phyloP scores from a whole-genome alignment of 148 eudicot genomes.

The Persicaria maculosa region DNA sequence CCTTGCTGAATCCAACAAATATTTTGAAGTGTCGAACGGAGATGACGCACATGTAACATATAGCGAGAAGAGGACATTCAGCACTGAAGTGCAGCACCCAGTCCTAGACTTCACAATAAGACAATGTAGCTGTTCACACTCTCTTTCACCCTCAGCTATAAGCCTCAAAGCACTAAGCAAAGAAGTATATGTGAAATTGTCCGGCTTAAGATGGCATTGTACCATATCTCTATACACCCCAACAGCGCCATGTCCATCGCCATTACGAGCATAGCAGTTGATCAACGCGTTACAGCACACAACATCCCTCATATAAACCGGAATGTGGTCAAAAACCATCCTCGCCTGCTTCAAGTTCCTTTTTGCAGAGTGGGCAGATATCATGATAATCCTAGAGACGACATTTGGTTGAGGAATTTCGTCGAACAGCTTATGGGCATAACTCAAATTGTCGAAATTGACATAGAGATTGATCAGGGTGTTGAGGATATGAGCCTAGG shows the following conservation, averaged over 20 bases:
- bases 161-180: slow-evolving; percentile 32
- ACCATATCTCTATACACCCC: slow-evolving; percentile 34
- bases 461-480: slow-evolving; percentile 38
- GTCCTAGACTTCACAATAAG: slow-evolving; percentile 41
- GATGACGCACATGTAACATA: slow-evolving; percentile 16
- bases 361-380: slow-evolving; percentile 34
- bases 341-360: slow-evolving; percentile 23
- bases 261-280: slow-evolving; percentile 33
- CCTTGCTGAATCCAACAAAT: slow-evolving; percentile 35
- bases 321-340: slow-evolving; percentile 37
- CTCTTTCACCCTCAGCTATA: slow-evolving; percentile 30
- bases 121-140: slow-evolving; percentile 48
- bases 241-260: slow-evolving; percentile 37
- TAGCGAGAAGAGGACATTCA: slow-evolving; percentile 41
- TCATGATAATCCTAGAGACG: slow-evolving; percentile 41
- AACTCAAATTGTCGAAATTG: slow-evolving; percentile 24
- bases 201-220: slow-evolving; percentile 24
- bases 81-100: slow-evolving; percentile 30
- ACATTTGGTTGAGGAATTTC: slow-evolving; percentile 39
- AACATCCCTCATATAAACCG: slow-evolving; percentile 33
- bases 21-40: background rate
- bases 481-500: slow-evolving; percentile 46
- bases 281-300: slow-evolving; percentile 62
- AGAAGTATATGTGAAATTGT: slow-evolving; percentile 36
- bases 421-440: slow-evolving; percentile 52